Base-by-base conservation (phyloP, 495 filamentous ascomycete genomes). In the Chaetomidium leptoderma region DNA sequence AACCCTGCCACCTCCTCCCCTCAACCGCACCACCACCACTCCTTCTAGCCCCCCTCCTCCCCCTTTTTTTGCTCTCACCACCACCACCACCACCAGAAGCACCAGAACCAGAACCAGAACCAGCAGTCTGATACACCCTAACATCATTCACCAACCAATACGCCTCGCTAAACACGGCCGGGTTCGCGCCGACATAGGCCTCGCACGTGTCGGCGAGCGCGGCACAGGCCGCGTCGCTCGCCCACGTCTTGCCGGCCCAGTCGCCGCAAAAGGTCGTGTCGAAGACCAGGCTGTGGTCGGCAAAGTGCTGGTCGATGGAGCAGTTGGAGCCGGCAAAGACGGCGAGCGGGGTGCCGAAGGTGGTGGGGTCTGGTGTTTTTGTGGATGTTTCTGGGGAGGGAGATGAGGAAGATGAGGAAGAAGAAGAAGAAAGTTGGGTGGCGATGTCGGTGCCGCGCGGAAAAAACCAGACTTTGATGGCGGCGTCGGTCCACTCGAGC, bases 241-340 rank as follows among this genome's bases (percentile, higher is more conserved):
- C 50, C 75, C 79, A 86, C 26, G 83, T 81, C 45, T 80, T 75
- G 33, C 89, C 92, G 17, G 91, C 91, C 89, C 89, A 96, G 59
- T 90, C 84, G 36, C 92, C 92, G 70, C 92, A 97, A 73, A 96
- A 91, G 1, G 85, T 87, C 0, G 84, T 88, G 71, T 97, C 82
- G 66, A 96, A 84, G 54, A 95, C 78, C 49, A 96, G 86, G 13
- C 81, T 79, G 70, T 93, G 85, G 43, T 86, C 66, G 58, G 74
- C 76, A 77, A 96, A 95, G 49, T 83, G 76, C 3, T 68, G 64
- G 52, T 80, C 70, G 55, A 95, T 83, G 59, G 87, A 69, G 70
- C 92, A 95, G 45, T 11, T 27, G 14, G 63, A 64, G 6, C 74
- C 70, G 36, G 79, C 63, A 66, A 88, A 96, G 57, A 64, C 71